Evolutionary conservation across 257 asterid species (phyloP), one percentile per base, ranked within the genome.

Genomic region (Mitragyna speciosa): DNA sequence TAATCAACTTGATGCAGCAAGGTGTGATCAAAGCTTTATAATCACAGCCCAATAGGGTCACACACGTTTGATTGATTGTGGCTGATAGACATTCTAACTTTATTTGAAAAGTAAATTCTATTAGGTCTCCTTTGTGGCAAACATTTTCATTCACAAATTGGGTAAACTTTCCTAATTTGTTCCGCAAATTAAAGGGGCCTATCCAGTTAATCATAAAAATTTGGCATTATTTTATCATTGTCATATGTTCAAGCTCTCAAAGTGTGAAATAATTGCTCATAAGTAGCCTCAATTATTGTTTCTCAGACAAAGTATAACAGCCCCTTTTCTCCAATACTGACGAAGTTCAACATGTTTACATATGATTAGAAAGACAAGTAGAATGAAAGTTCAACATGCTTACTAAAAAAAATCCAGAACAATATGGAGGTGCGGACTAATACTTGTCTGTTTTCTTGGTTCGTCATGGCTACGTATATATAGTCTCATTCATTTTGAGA

Each of bases 61-160:
- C 61, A 56, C 80, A 65, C 47, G 79, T 65, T 45, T 78, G 52
- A 64, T 84, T 28, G 82, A 58, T 63, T 68, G 64, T 78, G 65
- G 83, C 30, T 11, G 30, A 78, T 79, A 45, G 89, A 88, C 89
- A 88, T 77, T 86, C 85, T 77, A 67, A 66, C 82, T 84, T 87
- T 78, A 73, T 24, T 77, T 70, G 66, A 83, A 90, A 89, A 80
- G 84, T 80, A 79, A 87, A 79, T 82, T 82, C 88, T 76, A 84
- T 86, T 85, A 81, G 93, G 97, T 90, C 91, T 83, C 93, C 93
- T 81, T 90, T 54, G 90, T 92, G 94, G 92, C 84, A 85, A 86
- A 87, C 97, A 91, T 64, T 78, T 83, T 80, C 75, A 83, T 90
- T 82, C 89, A 79, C 84, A 82, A 90, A 80, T 87, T 87, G 83